Base-by-base conservation (phyloP, 169 alveolate species). In the Sarcocystis neurona region DNA sequence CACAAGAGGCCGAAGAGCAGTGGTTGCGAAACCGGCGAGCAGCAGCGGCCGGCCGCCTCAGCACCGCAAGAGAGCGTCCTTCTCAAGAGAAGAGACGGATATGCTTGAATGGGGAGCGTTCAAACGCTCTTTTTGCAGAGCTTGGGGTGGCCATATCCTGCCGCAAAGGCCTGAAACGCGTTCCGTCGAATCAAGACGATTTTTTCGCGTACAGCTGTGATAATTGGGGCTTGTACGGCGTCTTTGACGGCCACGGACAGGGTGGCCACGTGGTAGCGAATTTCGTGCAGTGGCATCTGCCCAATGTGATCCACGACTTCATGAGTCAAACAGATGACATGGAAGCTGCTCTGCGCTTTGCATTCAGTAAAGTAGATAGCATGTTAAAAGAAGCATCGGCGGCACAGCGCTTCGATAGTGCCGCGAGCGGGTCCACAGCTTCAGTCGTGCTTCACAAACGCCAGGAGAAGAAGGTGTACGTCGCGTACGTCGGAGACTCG, bases 401-500 rank as follows among this genome's bases (percentile, higher is more conserved):
- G 47, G 37, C 53, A 6, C 91, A 79, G 8, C 18, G 20, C 20
- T 58, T 77, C 68, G 92, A 89, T 75, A 77, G 92, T 34, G 30
- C 88, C 0, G 30, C 87, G 23, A 84, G 93, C 60, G 88, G 88
- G 63, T 48, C 82, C 34, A 88, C 92, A 5, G 90, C 87, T 18
- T 80, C 89, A 4, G 87, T 90, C 58, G 85, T 84, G 34, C 44
- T 90, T 18, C 93, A 90, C 85, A 53, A 77, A 12, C 30, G 41
- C 53, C 58, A 43, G 68, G 91, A 84, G 30, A 44, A 66, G 72
- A 66, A 84, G 56, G 85, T 90, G 34, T 74, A 46, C 91, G 85
- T 94, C 39, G 97, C 97, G 32, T 96, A 96, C 84, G 98, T 95
- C 27, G 98, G 98, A 27, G 98, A 96, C 89, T 95, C 97, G 41